Evolutionary conservation across 306 rosid species (phyloP).

Genomic region (Quercus gilva): DNA sequence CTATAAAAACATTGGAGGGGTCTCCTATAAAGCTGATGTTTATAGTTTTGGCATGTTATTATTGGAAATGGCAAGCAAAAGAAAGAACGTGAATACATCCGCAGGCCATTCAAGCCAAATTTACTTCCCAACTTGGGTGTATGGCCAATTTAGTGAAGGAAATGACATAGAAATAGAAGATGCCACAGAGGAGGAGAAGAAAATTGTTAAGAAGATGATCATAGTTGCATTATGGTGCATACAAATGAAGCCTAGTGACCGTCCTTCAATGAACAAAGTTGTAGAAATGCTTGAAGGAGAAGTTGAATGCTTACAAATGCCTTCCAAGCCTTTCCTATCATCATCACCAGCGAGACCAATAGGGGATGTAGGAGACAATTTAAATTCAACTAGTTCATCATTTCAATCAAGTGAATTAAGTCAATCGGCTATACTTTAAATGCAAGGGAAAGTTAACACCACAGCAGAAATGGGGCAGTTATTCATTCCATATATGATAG

Average conservation of each 20-base stretch:
- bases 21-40: conserved; percentile 9
- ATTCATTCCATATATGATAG: background rate
- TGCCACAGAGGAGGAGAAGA: background rate
- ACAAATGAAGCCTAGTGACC: conserved; percentile 26
- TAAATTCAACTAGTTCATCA: no score
- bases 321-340: conserved; percentile 29
- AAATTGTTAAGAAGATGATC: conserved; percentile 22
- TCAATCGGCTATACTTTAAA: background rate
- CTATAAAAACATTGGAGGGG: conserved; percentile 17
- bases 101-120: conserved; percentile 23
- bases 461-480: background rate
- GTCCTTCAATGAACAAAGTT: conserved; percentile 33
- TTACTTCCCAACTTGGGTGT: conserved; percentile 23
- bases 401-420: background rate
- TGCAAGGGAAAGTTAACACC: no score
- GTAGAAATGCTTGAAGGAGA: conserved; percentile 32
- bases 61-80: conserved; percentile 19
- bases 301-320: conserved; percentile 13
- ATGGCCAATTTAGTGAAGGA: conserved; percentile 7
- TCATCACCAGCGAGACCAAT: conserved; percentile 3
- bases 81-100: conserved; percentile 18
- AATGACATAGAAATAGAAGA: conserved; percentile 6
- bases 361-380: background rate
- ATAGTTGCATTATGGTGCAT: conserved; percentile 41
- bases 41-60: conserved; percentile 27